phyloP scores from a whole-genome alignment of 345 rosid genomes.

The Mallotus nudiflorus region DNA sequence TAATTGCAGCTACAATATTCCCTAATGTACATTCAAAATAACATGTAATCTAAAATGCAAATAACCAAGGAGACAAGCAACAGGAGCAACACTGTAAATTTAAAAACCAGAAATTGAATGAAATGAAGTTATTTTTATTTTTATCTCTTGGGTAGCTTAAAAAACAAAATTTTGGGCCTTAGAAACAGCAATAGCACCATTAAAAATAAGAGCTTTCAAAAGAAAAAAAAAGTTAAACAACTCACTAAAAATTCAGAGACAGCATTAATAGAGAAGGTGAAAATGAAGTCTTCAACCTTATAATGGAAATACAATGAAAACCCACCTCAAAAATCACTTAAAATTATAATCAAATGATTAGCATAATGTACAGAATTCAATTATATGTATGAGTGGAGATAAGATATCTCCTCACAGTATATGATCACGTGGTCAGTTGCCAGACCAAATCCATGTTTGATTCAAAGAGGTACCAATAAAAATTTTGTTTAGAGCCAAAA shows the following conservation, averaged over 20 bases:
- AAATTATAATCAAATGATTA: no score
- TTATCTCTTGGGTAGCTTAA: background rate
- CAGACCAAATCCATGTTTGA: no score
- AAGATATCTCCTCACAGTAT: no score
- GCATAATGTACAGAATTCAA: no score
- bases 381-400: no score
- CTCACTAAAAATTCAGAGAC: conserved; percentile 41
- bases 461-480: no score
- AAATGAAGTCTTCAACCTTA: conserved; percentile 20
- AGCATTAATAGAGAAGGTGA: conserved; percentile 41
- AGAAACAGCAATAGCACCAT: conserved; percentile 8
- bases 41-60: background rate
- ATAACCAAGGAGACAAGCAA: background rate
- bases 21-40: background rate
- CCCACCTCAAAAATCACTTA: conserved; percentile 37
- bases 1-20: conserved; percentile 1
- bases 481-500: no score
- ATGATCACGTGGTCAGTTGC: no score
- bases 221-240: conserved; percentile 7
- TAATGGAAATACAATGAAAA: conserved; percentile 18
- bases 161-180: background rate
- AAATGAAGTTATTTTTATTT: conserved; percentile 3
- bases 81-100: background rate
- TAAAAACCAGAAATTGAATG: background rate
- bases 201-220: background rate